Conservation (phyloP, 305 asterid species). For the Solanum hybrid region DNA sequence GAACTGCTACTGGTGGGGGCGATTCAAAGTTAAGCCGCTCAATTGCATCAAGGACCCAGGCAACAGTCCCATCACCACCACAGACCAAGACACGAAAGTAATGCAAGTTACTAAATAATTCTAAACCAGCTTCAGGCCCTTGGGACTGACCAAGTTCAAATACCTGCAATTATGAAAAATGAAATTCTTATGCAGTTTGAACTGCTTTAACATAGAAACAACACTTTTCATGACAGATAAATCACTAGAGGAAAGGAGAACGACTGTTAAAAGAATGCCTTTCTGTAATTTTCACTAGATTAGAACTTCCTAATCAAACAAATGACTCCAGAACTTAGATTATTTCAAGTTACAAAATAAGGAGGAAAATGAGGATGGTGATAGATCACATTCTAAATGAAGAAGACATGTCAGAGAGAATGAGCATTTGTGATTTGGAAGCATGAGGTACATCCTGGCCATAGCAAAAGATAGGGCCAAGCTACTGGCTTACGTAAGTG, state of each 20-base stretch:
- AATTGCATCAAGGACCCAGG: conserved; percentile 85
- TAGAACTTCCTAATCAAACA: not conserved
- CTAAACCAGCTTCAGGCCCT: conserved; percentile 79
- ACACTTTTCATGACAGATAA: not conserved
- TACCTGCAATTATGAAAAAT: conserved; percentile 29
- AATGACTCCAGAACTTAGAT: not conserved
- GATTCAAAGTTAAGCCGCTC: conserved; percentile 58
- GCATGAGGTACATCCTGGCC: not conserved
- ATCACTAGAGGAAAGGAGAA: not conserved
- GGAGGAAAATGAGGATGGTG: conserved; percentile 2
- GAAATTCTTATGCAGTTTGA: not conserved
- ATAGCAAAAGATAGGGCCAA: not conserved
- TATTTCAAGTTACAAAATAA: not conserved
- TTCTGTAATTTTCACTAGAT: not conserved
- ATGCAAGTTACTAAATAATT: conserved; percentile 48
- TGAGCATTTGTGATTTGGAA: not conserved
- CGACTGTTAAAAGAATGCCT: not conserved
- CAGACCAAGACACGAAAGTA: conserved; percentile 76
- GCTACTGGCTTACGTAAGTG: not conserved
- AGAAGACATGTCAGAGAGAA: not conserved
- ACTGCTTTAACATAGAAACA: not conserved
- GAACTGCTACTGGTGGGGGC: conserved; percentile 83
- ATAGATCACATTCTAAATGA: conserved; percentile 3
- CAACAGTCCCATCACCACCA: conserved; percentile 90
- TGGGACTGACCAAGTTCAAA: conserved; percentile 61